Conservation (phyloP, 257 asterid species). For the Vinca minor region DNA sequence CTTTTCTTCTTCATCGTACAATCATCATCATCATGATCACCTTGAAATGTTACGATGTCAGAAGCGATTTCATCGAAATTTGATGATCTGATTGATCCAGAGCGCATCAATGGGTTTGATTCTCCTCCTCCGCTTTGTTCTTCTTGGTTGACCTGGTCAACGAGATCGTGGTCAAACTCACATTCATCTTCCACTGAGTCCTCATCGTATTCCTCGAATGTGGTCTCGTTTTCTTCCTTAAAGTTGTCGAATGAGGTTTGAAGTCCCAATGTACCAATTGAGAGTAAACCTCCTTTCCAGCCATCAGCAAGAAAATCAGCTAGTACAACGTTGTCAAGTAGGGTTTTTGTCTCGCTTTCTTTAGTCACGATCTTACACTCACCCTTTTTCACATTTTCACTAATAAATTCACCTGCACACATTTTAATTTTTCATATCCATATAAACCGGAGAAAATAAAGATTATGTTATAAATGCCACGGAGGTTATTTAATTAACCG, state of each 20-base stretch:
- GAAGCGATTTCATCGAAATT: too few relatives aligned
- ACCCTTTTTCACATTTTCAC: background rate
- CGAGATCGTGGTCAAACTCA: background rate
- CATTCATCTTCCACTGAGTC: background rate
- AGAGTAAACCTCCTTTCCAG: background rate
- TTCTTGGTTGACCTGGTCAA: too few relatives aligned
- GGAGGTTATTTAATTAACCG: too few relatives aligned
- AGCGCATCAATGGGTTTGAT: background rate
- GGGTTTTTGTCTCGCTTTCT: background rate
- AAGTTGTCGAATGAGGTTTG: background rate
- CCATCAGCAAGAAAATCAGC: background rate
- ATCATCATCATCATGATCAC: background rate
- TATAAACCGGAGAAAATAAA: background rate
- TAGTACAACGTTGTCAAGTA: background rate
- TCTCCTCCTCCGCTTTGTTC: background rate
- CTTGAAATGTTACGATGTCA: too few relatives aligned
- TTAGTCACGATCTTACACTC: background rate
- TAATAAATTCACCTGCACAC: background rate
- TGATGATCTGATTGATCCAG: too few relatives aligned
- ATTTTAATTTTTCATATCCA: background rate
- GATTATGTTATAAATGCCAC: background rate
- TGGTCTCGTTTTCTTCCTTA: too few relatives aligned
- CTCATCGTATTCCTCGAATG: background rate
- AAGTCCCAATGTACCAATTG: conserved; percentile 9
- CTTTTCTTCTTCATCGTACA: conserved; percentile 4